Conservation (phyloP, 139 green algal species). For the Closterium sp. region DNA sequence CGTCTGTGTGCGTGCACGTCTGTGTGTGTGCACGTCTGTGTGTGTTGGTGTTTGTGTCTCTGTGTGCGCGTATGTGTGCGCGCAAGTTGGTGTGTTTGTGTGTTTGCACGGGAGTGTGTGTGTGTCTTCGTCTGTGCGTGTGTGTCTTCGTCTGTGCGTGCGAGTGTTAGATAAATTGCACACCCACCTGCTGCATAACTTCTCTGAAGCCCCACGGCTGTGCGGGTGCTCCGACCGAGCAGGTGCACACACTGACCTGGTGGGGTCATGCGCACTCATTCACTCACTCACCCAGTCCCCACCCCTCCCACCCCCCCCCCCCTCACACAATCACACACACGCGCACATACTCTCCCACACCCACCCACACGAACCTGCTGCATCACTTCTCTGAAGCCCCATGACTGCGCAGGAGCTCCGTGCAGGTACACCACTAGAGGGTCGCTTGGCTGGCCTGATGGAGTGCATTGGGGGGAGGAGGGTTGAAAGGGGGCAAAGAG, state of each 20-base stretch:
- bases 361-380: too few relatives aligned
- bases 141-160: background rate
- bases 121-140: background rate
- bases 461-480: background rate
- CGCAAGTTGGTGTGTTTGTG: background rate
- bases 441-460: background rate
- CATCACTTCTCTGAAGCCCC: too few relatives aligned
- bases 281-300: too few relatives aligned
- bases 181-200: background rate
- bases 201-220: background rate
- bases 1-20: too few relatives aligned
- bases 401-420: too few relatives aligned
- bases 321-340: conserved; percentile 6
- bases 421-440: background rate
- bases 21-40: too few relatives aligned
- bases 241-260: too few relatives aligned
- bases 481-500: too few relatives aligned
- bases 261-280: too few relatives aligned
- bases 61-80: background rate
- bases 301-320: too few relatives aligned
- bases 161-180: too few relatives aligned
- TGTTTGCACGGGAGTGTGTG: background rate
- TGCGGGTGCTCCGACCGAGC: too few relatives aligned
- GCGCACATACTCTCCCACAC: background rate
- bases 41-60: background rate